These are phyloP conservation scores for Hanseniaspora lindneri DNA, from an alignment of 805 yeast genomes.

Conservation along the genomic window DNA sequence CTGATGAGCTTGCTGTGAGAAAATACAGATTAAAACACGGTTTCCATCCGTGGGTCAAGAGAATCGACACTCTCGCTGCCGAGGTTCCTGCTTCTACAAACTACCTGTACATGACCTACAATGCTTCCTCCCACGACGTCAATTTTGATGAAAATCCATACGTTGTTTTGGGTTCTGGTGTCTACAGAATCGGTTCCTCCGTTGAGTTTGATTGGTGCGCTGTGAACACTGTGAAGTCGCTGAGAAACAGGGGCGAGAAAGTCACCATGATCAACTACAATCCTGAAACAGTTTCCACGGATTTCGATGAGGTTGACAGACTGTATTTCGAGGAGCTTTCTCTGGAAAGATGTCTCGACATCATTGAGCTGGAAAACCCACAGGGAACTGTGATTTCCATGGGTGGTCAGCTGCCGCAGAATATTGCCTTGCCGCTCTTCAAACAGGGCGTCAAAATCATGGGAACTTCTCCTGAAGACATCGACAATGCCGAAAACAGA, in stretches of 20 bases:
- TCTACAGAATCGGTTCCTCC: constrained; percentile 95
- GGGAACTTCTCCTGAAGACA: constrained; percentile 97
- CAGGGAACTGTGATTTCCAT: constrained; percentile 87
- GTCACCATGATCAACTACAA: constrained; percentile 96
- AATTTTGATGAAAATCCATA: constrained; percentile 85
- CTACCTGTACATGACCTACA: constrained; percentile 88
- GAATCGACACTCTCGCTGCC: constrained; percentile 97
- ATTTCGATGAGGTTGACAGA: constrained; percentile 95
- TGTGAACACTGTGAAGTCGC: constrained; percentile 87
- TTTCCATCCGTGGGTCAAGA: constrained; percentile 83
- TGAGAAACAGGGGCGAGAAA: constrained; percentile 73
- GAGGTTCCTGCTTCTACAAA: constrained; percentile 96
- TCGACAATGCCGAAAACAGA: constrained; percentile 95
- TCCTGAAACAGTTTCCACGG: constrained; percentile 98
- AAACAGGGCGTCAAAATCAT: constrained; percentile 89
- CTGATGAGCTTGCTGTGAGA: constrained; percentile 85
- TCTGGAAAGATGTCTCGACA: constrained; percentile 86
- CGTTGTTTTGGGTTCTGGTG: constrained; percentile 96
- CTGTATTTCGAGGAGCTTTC: constrained; percentile 91
- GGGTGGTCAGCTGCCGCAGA: constrained; percentile 99
- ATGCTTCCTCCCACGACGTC: constrained; percentile 79
- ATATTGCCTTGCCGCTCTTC: constrained; percentile 83
- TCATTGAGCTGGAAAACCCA: constrained; percentile 82
- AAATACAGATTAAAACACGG: constrained; percentile 78
- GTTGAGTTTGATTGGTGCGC: constrained; percentile 99